These are phyloP conservation scores for Mortierella alpina DNA, from an alignment of 192 early-diverging fungal species.

Conservation along the genomic window DNA sequence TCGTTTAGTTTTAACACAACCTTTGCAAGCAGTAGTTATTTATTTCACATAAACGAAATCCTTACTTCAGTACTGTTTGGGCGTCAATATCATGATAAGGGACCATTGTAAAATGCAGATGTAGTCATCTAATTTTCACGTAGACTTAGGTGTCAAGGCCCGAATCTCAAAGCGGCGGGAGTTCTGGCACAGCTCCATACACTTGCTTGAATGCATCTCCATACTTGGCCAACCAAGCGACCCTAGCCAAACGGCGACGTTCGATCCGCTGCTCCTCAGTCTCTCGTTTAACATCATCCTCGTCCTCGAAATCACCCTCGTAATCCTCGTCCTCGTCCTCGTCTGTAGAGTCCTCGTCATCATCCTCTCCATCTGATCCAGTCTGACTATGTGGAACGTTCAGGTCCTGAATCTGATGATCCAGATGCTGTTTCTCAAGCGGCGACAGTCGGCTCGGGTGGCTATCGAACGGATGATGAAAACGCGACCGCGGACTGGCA, in stretches of 20 bases:
- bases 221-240: conserved; percentile 48
- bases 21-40: no score
- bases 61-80: no score
- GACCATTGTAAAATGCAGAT: no score
- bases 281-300: conserved; percentile 22
- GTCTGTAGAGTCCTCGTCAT: conserved; percentile 6
- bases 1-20: no score
- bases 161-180: conserved; percentile 30
- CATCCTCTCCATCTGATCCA: not conserved
- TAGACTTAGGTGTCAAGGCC: no score
- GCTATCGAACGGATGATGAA: conserved; percentile 34
- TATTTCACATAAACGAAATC: not conserved
- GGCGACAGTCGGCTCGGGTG: conserved; percentile 44
- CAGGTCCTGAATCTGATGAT: conserved; percentile 11
- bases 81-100: no score
- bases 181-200: conserved; percentile 41
- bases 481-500: conserved; percentile 2
- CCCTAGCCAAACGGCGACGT: conserved; percentile 22
- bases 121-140: no score
- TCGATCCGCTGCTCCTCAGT: conserved; percentile 42
- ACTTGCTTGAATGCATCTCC: conserved; percentile 49
- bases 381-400: not conserved
- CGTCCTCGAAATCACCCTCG: conserved; percentile 17
- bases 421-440: conserved; percentile 30
- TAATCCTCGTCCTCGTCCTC: conserved; percentile 15